phyloP scores from a whole-genome alignment of 495 filamentous ascomycete genomes.

The Cairneyella variabilis region DNA sequence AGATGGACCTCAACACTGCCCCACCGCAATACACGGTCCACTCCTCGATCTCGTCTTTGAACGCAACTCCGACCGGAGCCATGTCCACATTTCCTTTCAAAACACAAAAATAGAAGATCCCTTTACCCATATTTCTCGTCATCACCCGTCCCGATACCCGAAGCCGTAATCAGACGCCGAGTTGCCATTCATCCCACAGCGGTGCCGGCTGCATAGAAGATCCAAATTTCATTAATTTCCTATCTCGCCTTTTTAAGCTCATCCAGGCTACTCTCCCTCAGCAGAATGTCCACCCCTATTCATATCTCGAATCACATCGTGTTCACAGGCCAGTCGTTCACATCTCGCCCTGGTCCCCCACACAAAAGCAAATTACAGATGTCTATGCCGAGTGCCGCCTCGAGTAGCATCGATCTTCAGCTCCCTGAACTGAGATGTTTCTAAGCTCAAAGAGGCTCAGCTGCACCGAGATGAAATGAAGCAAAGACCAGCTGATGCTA shows the following conservation, averaged over 20 bases:
- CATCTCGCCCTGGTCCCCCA: too few relatives aligned
- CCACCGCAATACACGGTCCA: background rate
- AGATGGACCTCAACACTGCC: too few relatives aligned
- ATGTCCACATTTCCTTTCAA: background rate
- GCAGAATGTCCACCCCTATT: too few relatives aligned
- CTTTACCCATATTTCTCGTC: too few relatives aligned
- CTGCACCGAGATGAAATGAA: conserved; percentile 1
- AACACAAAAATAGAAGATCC: too few relatives aligned
- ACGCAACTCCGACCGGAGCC: too few relatives aligned
- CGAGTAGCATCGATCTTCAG: too few relatives aligned
- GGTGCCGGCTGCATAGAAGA: background rate
- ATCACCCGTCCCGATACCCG: background rate
- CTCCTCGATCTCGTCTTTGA: background rate
- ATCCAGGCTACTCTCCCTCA: too few relatives aligned
- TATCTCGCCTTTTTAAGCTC: background rate
- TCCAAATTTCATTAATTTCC: background rate
- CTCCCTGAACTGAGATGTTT: too few relatives aligned
- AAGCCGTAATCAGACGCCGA: background rate
- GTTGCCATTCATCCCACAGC: background rate
- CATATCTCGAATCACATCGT: background rate
- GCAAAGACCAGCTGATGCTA: background rate
- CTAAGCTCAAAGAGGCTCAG: background rate
- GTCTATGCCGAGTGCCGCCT: too few relatives aligned
- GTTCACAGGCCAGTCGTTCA: conserved; percentile 1
- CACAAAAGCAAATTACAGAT: too few relatives aligned